Evolutionary conservation across 495 filamentous ascomycete genomes (phyloP).

Genomic region (Daldinia bambusicola): DNA sequence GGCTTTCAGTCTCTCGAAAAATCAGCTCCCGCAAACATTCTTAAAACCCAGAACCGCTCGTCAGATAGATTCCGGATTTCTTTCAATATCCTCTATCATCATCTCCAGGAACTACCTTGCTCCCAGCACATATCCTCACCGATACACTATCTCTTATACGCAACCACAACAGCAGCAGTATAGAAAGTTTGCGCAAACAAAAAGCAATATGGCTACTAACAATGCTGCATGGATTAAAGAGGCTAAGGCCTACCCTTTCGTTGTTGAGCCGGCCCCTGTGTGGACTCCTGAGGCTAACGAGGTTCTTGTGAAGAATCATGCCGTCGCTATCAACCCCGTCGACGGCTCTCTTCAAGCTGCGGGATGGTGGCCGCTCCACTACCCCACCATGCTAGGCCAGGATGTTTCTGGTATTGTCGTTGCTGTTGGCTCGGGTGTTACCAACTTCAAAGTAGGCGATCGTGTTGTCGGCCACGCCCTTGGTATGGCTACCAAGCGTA

Average conservation of each 20-base stretch:
- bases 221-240: constrained; percentile 46
- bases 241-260: constrained; percentile 41
- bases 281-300: constrained; percentile 49
- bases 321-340: constrained; percentile 58
- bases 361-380: constrained; percentile 49
- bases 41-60: constrained; percentile 37
- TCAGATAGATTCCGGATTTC: constrained; percentile 20
- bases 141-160: background rate
- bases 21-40: constrained; percentile 32
- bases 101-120: constrained; percentile 16
- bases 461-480: constrained; percentile 51
- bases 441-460: constrained; percentile 57
- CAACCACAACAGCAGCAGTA: constrained; percentile 13
- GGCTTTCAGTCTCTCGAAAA: constrained; percentile 19
- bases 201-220: constrained; percentile 41
- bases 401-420: constrained; percentile 64
- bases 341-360: constrained; percentile 59
- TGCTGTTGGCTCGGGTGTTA: constrained; percentile 55
- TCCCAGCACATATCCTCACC: background rate
- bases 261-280: constrained; percentile 47
- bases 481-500: constrained; percentile 37
- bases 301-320: constrained; percentile 53
- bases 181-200: constrained; percentile 15
- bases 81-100: constrained; percentile 28
- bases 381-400: constrained; percentile 62